Evolutionary conservation across 2,329 filamentous ascomycete species (phyloP).

Genomic region (Cyphellophora europaea): DNA sequence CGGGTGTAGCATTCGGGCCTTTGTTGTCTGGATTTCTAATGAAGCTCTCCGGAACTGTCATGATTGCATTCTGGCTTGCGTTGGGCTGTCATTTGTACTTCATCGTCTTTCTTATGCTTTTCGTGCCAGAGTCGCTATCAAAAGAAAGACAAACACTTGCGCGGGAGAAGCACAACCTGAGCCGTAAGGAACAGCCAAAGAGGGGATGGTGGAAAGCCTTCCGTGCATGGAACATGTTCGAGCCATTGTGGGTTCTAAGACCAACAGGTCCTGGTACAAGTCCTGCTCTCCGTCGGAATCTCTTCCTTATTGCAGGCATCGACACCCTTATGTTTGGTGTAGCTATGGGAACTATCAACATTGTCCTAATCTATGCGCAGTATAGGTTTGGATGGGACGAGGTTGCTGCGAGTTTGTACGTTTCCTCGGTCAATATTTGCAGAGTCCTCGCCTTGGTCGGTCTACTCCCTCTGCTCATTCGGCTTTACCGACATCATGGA

Average conservation of each 20-base stretch:
- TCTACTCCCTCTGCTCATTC: conserved; percentile 67
- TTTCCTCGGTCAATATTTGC: conserved; percentile 67
- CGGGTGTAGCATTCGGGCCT: conserved; percentile 80
- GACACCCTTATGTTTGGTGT: conserved; percentile 77
- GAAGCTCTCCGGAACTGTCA: conserved; percentile 60
- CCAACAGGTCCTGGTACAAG: conserved; percentile 58
- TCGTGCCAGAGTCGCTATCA: conserved; percentile 78
- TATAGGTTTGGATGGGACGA: conserved; percentile 75
- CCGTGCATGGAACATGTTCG: conserved; percentile 57
- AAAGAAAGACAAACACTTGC: conserved; percentile 61
- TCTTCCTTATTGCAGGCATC: conserved; percentile 69
- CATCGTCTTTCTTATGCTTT: conserved; percentile 58
- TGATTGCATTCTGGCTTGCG: conserved; percentile 78
- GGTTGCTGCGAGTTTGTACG: conserved; percentile 68
- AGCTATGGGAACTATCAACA: conserved; percentile 69
- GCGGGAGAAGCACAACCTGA: conserved; percentile 53
- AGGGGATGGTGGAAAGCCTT: conserved; percentile 30
- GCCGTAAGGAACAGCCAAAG: conserved; percentile 25
- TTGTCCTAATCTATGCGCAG: conserved; percentile 75
- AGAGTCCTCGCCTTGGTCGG: conserved; percentile 68
- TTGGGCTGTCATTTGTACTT: conserved; percentile 65
- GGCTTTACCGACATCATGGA: conserved; percentile 52
- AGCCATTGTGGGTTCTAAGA: conserved; percentile 67
- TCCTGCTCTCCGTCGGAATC: conserved; percentile 60
- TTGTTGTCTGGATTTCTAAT: conserved; percentile 73